phyloP scores from a whole-genome alignment of 441 rosid species.

The Adansonia rubrostipa region DNA sequence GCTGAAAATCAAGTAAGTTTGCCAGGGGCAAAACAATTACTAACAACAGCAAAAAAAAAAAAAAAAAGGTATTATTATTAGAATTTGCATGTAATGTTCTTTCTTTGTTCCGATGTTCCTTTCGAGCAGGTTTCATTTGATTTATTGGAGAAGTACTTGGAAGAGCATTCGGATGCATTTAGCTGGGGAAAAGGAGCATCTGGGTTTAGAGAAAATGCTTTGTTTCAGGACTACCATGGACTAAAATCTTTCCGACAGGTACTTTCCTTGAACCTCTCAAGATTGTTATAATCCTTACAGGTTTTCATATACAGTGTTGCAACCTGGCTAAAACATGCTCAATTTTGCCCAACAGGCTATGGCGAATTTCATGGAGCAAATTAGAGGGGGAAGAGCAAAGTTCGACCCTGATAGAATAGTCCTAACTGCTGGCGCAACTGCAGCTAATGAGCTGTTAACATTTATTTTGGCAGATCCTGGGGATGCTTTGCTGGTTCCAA shows the following conservation, averaged over 20 bases:
- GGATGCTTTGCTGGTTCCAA: conserved; percentile 85
- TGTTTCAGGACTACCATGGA: conserved; percentile 96
- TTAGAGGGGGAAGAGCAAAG: conserved; percentile 70
- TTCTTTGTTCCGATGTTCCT: background rate
- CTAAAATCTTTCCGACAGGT: conserved; percentile 70
- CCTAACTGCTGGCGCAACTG: conserved; percentile 92
- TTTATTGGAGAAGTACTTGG: conserved; percentile 72
- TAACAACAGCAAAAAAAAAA: background rate
- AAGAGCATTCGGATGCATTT: conserved; percentile 62
- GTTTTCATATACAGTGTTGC: too few relatives aligned
- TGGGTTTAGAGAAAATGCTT: conserved; percentile 83
- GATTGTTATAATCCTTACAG: background rate
- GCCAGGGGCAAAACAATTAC: background rate
- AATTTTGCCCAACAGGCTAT: conserved; percentile 54
- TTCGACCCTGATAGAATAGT: conserved; percentile 77
- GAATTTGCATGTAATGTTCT: background rate
- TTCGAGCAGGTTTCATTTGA: conserved; percentile 80
- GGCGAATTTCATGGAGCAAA: conserved; percentile 88
- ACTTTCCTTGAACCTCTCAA: background rate
- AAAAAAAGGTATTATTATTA: background rate
- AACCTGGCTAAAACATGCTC: background rate
- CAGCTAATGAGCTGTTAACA: conserved; percentile 85
- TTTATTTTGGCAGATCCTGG: conserved; percentile 87
- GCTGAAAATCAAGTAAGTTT: conserved; percentile 77
- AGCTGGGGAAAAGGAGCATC: conserved; percentile 68